Base-by-base conservation (phyloP, 139 green algal species). In the Chlamydomonas incerta region DNA sequence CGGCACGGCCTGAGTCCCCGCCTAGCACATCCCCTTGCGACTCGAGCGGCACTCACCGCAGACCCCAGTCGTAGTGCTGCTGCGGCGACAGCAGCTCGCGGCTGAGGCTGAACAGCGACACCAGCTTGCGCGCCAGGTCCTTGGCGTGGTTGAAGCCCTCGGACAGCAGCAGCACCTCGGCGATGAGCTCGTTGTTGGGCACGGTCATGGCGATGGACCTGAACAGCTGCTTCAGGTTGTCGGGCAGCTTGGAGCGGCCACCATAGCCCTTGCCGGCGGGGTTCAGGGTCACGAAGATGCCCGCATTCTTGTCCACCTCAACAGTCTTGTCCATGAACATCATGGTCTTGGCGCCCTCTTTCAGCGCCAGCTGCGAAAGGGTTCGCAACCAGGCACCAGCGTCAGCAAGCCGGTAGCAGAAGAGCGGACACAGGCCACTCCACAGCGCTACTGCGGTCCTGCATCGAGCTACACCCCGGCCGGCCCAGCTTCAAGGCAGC, bases 261-360 rank as follows among this genome's bases (percentile, higher is more conserved):
- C 94, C 95, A 72, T 98, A 98, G 41, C 93, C 94, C 81, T 95
- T 94, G 63, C 94, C 94, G 13, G 93, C 94, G 10, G 95, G 95
- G 92, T 98, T 98, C 34, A 98, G 87, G 9, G 96, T 98, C 33
- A 98, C 95, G 83, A 98, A 98, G 57, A 98, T 94, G 52, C 92
- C 94, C 21, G 93, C 94, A 41, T 94, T 93, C 28, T 77, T 81
- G 90, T 97, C 86, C 31, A 98, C 89, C 14, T 93, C 81, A 8
- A 96, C 74, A 0, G 82, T 80, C 74, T 93, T 93, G 46, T 93
- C 92, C 90, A 96, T 91, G 85, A 97, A 96, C 24, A 70, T 37
- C 85, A 97, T 88, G 14, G 81, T 69, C 55, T 79, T 70, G 23
- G 86, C 66, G 9, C 89, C 76, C 77, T 95, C 88, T 65, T 93